phyloP scores from a whole-genome alignment of 108 stramenopile species.

The Stephanodiscus minutulus region DNA sequence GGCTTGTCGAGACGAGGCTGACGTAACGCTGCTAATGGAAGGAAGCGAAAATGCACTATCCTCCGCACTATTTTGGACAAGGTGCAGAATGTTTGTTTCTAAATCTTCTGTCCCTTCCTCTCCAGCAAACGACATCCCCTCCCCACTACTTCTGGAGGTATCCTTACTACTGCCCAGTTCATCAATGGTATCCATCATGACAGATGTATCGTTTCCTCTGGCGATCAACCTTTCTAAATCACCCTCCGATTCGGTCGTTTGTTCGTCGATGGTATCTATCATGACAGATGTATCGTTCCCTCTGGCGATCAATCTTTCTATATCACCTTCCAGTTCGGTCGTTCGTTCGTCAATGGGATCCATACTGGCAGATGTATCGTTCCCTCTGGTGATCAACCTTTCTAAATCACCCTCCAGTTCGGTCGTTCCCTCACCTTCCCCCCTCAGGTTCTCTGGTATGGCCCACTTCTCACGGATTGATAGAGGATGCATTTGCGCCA shows the following conservation, averaged over 20 bases:
- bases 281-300: slow-evolving; percentile 26
- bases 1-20: neutral
- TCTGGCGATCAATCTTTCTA: slow-evolving; percentile 26
- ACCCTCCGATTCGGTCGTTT: slow-evolving; percentile 44
- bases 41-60: slow-evolving; percentile 43
- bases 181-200: slow-evolving; percentile 32
- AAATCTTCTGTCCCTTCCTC: slow-evolving; percentile 55
- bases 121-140: slow-evolving; percentile 1
- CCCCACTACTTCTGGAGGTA: slow-evolving; percentile 40
- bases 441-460: slow-evolving; percentile 41
- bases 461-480: slow-evolving; percentile 51
- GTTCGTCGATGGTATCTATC: slow-evolving; percentile 25
- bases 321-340: slow-evolving; percentile 41
- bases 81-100: slow-evolving; percentile 55
- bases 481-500: slow-evolving; percentile 78
- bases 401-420: neutral
- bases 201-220: slow-evolving; percentile 29
- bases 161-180: slow-evolving; percentile 15
- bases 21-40: slow-evolving; percentile 30
- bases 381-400: slow-evolving; percentile 29
- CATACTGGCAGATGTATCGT: slow-evolving; percentile 30
- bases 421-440: slow-evolving; percentile 14
- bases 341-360: slow-evolving; percentile 25
- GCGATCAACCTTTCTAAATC: slow-evolving; percentile 34
- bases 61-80: slow-evolving; percentile 52